Evolutionary conservation across 768 basidiomycete genomes (phyloP), one percentile per base, ranked within the genome.

Genomic region (Psilocybe cyanescens): DNA sequence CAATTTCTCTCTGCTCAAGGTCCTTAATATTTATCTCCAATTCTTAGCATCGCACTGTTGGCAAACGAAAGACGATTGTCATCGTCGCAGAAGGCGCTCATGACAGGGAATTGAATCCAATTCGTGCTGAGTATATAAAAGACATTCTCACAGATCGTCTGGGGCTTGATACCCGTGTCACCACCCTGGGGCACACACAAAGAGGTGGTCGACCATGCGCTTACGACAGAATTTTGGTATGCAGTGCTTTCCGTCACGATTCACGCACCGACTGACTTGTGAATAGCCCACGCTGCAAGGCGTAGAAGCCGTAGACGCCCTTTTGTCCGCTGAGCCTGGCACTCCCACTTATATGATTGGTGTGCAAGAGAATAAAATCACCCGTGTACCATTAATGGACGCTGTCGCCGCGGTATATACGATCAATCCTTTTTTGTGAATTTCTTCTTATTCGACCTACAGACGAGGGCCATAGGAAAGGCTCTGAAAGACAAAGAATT

Each of bases 321-420:
- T 99, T 29, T 79, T 99, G 5, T 87, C 90, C 67, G 86, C 97
- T 0, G 91, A 86, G 0, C 94, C 96, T 4, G 86, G 91, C 17
- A 94, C 92, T 0, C 97, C 97, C 4, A 97, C 95, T 0, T 98
- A 96, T 72, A 97, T 99, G 91, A 99, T 99, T 70, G 96, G 97
- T 24, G 82, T 97, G 41, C 85, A 86, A 64, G 96, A 98, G 78
- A 98, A 97, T 79, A 97, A 97, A 78, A 93, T 99, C 66, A 95
- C 84, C 7, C 86, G 94, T 29, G 89, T 96, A 8, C 94, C 95
- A 12, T 78, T 99, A 47, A 84, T 97, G 82, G 92, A 99, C 61
- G 97, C 97, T 55, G 97, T 99, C 16, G 85, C 86, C 47, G 88
- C 89, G 89, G 95, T 93, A 68, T 37, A 69, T 6, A 35, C 11